Base-by-base conservation (phyloP, 768 basidiomycete genomes). In the Psilocybe subaeruginosa region DNA sequence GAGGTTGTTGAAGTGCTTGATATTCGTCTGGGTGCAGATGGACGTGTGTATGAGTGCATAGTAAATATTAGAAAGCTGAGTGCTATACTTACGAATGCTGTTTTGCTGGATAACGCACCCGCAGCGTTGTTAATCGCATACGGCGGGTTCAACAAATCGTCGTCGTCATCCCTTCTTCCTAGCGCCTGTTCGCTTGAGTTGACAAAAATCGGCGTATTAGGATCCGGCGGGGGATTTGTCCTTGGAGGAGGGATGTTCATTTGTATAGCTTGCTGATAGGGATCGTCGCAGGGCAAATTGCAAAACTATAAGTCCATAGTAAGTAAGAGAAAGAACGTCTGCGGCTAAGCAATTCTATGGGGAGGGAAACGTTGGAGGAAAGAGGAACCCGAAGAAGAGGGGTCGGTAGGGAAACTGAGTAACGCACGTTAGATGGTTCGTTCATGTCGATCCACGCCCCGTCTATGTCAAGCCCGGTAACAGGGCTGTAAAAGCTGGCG, bases 401-500 rank as follows among this genome's bases (percentile, higher is more conserved):
- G 23, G 2, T 23, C 23, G 23, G 23, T 23, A 23, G 23, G 1
- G 23, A 23, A 23, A 23, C 23, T 1, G 23, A 23, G 23, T 23
- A 4, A 59, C 65, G 23, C 64, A 89, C 88, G 61, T 81, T 90
- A 3, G 87, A 72, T 5, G 89, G 89, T 61, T 90, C 89, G 68
- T 91, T 90, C 88, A 88, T 89, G 64, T 89, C 87, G 27, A 90
- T 89, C 90, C 89, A 91, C 16, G 82, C 82, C 8, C 88, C 89
- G 62, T 89, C 87, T 31, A 89, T 89, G 59, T 89, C 85, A 8
- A 91, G 61, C 1, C 87, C 87, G 0, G 71, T 78, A 11, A 76
- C 62, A 0, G 84, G 78, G 61, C 74, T 77, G 68, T 85, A 88
- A 72, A 90, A 88, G 6, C 75, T 52, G 30, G 76, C 60, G 70